Evolutionary conservation across 257 asterid genomes (phyloP).

Genomic region (Marsdenia floribunda): DNA sequence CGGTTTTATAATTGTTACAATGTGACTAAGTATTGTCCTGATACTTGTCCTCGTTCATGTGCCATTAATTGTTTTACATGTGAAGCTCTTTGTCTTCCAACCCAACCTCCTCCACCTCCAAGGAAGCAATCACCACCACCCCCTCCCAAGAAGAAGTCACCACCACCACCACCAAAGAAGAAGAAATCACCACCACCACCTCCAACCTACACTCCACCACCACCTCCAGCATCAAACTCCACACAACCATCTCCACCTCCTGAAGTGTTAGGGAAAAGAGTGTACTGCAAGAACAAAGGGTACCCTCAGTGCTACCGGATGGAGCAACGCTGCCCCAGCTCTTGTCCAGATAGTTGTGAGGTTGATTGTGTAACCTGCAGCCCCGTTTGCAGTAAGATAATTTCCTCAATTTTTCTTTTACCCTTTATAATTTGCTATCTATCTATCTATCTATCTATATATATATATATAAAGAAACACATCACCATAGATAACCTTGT

Average conservation of each 20-base stretch:
- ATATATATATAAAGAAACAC: too few relatives aligned
- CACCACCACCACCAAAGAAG: constrained; percentile 9
- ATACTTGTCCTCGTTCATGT: constrained; percentile 39
- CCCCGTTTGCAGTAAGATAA: constrained; percentile 48
- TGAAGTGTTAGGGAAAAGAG: constrained; percentile 30
- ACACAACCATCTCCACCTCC: constrained; percentile 29
- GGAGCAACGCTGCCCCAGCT: constrained; percentile 25
- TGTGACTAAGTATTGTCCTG: constrained; percentile 38
- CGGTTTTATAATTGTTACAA: constrained; percentile 33
- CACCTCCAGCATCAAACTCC: constrained; percentile 6
- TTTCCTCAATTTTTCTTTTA: neutral
- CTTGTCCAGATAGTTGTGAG: constrained; percentile 23
- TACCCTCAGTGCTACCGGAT: constrained; percentile 20
- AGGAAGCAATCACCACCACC: neutral
- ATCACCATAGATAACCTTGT: neutral
- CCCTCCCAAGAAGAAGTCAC: neutral
- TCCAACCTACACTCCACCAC: constrained; percentile 11
- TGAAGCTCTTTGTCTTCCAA: constrained; percentile 30
- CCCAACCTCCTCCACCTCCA: neutral
- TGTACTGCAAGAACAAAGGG: constrained; percentile 18
- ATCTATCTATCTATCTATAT: too few relatives aligned
- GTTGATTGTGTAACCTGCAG: constrained; percentile 32
- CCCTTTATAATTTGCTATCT: too few relatives aligned
- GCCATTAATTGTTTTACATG: constrained; percentile 43
- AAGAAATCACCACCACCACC: constrained; percentile 16